These are phyloP conservation scores for Glycine tomentella DNA, from an alignment of 306 rosid species.

Conservation along the genomic window DNA sequence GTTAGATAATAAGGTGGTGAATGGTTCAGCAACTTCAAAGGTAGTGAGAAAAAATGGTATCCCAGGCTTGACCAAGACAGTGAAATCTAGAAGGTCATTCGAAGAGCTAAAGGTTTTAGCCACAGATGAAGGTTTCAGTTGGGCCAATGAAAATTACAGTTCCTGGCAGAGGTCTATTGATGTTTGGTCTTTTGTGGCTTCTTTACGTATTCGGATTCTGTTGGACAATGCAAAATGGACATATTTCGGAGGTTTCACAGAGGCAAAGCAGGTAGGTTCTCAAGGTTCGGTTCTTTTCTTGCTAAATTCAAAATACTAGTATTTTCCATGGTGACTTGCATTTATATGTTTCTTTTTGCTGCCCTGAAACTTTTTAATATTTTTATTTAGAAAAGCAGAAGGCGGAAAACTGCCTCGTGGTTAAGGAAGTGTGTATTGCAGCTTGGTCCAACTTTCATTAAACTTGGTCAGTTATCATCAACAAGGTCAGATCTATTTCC, in stretches of 20 bases:
- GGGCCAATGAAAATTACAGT: conserved; percentile 87
- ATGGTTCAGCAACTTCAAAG: conserved; percentile 55
- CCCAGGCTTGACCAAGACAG: conserved; percentile 49
- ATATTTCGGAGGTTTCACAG: conserved; percentile 77
- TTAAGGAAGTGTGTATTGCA: conserved; percentile 78
- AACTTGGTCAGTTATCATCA: conserved; percentile 84
- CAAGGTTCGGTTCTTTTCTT: too few species aligned
- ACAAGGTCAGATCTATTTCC: conserved; percentile 93
- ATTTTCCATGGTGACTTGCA: too few species aligned
- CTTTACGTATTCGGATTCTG: conserved; percentile 73
- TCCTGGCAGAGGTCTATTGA: conserved; percentile 78
- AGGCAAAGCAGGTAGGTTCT: conserved; percentile 53
- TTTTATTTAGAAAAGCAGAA: conserved; percentile 65
- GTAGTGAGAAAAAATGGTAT: conserved; percentile 52
- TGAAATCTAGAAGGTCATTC: conserved; percentile 48
- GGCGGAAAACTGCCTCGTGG: conserved; percentile 83
- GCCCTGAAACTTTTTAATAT: not conserved
- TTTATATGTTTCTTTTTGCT: not conserved
- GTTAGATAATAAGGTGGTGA: conserved; percentile 46
- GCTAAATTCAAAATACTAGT: too few species aligned
- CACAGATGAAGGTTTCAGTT: conserved; percentile 81
- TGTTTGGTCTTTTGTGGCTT: conserved; percentile 83
- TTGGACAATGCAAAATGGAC: conserved; percentile 83
- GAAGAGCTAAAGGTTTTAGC: conserved; percentile 74
- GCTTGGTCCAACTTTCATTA: conserved; percentile 93